Evolutionary conservation across 306 rosid genomes (phyloP), one percentile per base, ranked within the genome.

Genomic region (Coriaria nepalensis): DNA sequence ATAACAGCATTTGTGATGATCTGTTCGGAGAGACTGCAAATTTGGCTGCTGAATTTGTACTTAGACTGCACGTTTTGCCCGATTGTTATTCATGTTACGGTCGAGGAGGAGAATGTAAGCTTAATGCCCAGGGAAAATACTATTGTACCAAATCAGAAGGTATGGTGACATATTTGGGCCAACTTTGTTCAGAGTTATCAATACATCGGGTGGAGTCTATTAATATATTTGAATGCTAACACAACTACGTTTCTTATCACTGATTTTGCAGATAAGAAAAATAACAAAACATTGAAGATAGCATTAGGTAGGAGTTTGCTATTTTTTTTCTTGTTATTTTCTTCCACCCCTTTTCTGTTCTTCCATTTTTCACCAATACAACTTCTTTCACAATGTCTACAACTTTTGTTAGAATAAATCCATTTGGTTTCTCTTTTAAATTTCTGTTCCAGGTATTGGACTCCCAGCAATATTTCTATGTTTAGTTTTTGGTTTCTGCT

Each of bases 281-380:
- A 6, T 4, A 14, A 0, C 9, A 10, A 6, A 40, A 2, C 5
- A 15, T 32, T 40, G 40, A 49, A 51, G 76, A 47, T 71, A 12
- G 65, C 63, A 46, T 39, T 80, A 64, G 82, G 94, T 79, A 74
- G 29, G 29, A 20, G 29, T 20, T 32, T 32, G 6, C 32, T 29
- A 53, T 32, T 9, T 39, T 8, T 10, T 13, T 15, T 39, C 37
- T 6, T 20, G 29, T 20, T 20, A 20, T 1, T 20, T 20, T 20
- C 29, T 20, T 20, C 29, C 29, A 20, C 29, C 29, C 29, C 29
- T 20, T 20, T 20, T 20, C 29, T 20, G 29, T 20, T 20, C 3
- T 20, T 20, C 29, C 29, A 3, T 20, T 20, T 20, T 20, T 20
- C 29, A 20, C 29, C 1, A 20, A 20, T 20, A 20, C 29, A 20